Base-by-base conservation (phyloP, 2,329 filamentous ascomycete genomes). In the Tolypocladium tropicale region DNA sequence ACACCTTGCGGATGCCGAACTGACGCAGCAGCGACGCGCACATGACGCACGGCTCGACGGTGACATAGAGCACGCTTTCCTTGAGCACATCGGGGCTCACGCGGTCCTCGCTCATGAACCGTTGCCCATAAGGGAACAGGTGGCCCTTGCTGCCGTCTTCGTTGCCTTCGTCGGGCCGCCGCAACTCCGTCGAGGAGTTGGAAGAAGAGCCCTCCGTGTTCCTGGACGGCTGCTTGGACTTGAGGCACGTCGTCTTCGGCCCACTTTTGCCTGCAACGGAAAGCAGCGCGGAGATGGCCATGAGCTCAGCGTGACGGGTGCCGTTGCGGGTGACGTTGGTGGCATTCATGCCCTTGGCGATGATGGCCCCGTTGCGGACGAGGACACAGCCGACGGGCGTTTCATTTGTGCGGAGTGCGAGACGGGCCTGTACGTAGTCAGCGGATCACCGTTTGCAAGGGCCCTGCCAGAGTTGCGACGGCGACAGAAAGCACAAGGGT, bases 11-110 rank as follows among this genome's bases (percentile, higher is more conserved):
- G 71, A 99, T 91, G 16, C 85, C 83, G 61, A 95, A 86, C 72
- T 99, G 95, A 53, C 91, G 84, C 53, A 99, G 80, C 54, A 95
- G 84, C 7, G 91, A 95, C 14, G 94, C 94, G 69, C 94, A 99
- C 94, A 99, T 99, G 74, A 99, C 90, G 71, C 94, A 99, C 5
- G 94, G 94, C 73, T 99, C 95, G 55, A 99, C 93, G 0, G 94
- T 99, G 52, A 99, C 94, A 71, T 99, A 99, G 53, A 99, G 82
- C 11, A 85, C 88, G 63, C 80, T 80, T 61, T 92, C 82, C 41
- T 76, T 77, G 62, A 97, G 78, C 60, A 93, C 82, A 14, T 79
- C 80, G 36, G 83, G 80, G 54, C 86, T 80, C 61, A 94, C 80
- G 54, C 78, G 79, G 25, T 79, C 72, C 2, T 72, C 71, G 0